Conservation (phyloP, 2,329 filamentous ascomycete species). For the Hypoxylon sp. region DNA sequence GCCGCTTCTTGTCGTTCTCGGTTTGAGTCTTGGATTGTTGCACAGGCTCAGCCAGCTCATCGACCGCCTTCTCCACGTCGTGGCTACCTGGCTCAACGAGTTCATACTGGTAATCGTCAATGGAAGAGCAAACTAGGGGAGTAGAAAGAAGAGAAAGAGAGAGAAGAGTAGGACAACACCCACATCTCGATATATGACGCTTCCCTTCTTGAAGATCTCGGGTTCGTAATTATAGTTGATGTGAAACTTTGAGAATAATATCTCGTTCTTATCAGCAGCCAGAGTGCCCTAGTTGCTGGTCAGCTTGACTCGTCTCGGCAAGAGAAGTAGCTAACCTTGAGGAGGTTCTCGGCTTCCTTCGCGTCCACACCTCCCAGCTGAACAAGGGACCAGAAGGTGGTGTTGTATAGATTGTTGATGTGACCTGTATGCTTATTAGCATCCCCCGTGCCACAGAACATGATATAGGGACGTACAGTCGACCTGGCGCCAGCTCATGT, state of each 20-base stretch:
- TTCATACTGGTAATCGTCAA: slow-evolving; percentile 65
- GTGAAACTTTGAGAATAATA: slow-evolving; percentile 84
- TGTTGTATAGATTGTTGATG: slow-evolving; percentile 99
- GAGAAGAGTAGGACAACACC: too few species aligned
- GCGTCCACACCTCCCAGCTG: slow-evolving; percentile 77
- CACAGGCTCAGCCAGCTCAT: slow-evolving; percentile 59
- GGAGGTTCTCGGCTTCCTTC: slow-evolving; percentile 79
- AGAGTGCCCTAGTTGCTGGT: slow-evolving; percentile 72
- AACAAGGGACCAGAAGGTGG: slow-evolving; percentile 91
- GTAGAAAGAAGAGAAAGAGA: neutral
- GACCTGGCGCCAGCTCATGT: slow-evolving; percentile 95
- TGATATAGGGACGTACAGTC: slow-evolving; percentile 72
- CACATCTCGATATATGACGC: slow-evolving; percentile 84
- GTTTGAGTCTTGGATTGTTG: slow-evolving; percentile 78
- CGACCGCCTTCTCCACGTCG: slow-evolving; percentile 55
- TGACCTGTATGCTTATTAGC: slow-evolving; percentile 67
- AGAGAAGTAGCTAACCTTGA: slow-evolving; percentile 65
- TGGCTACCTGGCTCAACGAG: slow-evolving; percentile 67
- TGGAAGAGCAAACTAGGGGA: neutral
- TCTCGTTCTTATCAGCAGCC: slow-evolving; percentile 92
- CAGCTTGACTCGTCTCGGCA: slow-evolving; percentile 13
- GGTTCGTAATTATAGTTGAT: slow-evolving; percentile 99
- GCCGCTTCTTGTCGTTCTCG: slow-evolving; percentile 83
- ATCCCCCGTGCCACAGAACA: neutral
- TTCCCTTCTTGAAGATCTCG: slow-evolving; percentile 93